These are phyloP conservation scores for Plasmopara halstedii DNA, from an alignment of 352 stramenopile genomes.

Conservation along the genomic window DNA sequence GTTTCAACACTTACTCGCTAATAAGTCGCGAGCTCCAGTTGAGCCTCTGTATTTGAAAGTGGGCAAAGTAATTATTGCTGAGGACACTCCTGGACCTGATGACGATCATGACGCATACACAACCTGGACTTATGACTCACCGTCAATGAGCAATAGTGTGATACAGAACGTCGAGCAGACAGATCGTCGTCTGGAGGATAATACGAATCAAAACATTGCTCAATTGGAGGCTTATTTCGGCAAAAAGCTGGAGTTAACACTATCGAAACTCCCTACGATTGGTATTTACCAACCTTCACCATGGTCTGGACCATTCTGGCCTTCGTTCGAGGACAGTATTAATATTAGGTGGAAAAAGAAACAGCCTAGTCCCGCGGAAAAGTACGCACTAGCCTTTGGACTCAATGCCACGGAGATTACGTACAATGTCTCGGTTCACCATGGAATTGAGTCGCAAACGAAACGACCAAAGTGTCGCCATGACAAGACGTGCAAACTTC, in stretches of 20 bases:
- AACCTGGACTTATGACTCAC: neutral
- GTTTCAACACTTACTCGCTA: constrained; percentile 11
- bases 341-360: constrained; percentile 33
- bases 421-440: constrained; percentile 25
- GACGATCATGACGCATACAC: constrained; percentile 13
- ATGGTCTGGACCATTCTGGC: constrained; percentile 38
- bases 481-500: constrained; percentile 16
- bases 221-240: constrained; percentile 17
- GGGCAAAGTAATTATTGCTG: constrained; percentile 12
- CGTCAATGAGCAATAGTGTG: neutral
- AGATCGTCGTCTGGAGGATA: constrained; percentile 9
- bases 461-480: constrained; percentile 17
- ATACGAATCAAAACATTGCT: constrained; percentile 16
- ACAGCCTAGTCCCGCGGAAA: constrained; percentile 27
- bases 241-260: constrained; percentile 15
- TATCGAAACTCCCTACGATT: constrained; percentile 11
- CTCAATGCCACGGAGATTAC: constrained; percentile 27
- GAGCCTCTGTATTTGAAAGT: constrained; percentile 19
- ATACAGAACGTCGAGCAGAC: neutral
- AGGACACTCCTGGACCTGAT: constrained; percentile 5
- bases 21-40: constrained; percentile 5
- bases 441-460: constrained; percentile 25
- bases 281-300: constrained; percentile 12
- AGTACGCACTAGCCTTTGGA: constrained; percentile 41
- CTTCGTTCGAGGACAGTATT: constrained; percentile 53